Percentiles rank a stretch among this genome's conserved stretches.
These are phyloP conservation scores for Eucalyptus erythrocorys DNA, from an alignment of 345 rosid species.

Conservation along the genomic window DNA sequence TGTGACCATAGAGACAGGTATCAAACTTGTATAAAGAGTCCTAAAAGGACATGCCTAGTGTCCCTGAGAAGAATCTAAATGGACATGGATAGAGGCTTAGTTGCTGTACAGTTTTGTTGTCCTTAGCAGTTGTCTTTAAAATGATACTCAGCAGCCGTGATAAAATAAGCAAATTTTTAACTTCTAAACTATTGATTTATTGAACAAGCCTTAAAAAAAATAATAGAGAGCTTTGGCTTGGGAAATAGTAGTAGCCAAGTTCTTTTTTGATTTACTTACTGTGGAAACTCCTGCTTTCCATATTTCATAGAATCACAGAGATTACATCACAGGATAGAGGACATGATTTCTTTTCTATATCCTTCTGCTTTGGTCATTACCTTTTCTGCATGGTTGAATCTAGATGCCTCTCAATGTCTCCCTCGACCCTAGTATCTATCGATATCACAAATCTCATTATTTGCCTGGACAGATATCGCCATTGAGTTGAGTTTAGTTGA, in stretches of 20 bases:
- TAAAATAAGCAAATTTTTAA: neutral
- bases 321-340: neutral
- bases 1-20: neutral
- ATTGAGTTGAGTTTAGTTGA: neutral
- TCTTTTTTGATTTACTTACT: neutral
- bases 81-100: neutral
- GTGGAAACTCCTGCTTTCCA: neutral
- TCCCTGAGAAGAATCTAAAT: neutral
- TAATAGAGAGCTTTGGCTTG: neutral
- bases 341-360: neutral
- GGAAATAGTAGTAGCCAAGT: neutral
- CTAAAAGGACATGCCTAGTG: neutral
- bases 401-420: neutral
- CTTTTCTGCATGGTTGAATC: neutral
- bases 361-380: neutral
- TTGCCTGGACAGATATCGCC: neutral
- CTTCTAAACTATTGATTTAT: neutral
- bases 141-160: neutral
- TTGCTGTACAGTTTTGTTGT: neutral
- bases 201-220: neutral
- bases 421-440: neutral
- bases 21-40: neutral
- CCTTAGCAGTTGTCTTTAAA: neutral
- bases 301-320: neutral
- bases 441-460: neutral